phyloP scores from a whole-genome alignment of 768 basidiomycete genomes.

The Lepiota brunneoincarnata region DNA sequence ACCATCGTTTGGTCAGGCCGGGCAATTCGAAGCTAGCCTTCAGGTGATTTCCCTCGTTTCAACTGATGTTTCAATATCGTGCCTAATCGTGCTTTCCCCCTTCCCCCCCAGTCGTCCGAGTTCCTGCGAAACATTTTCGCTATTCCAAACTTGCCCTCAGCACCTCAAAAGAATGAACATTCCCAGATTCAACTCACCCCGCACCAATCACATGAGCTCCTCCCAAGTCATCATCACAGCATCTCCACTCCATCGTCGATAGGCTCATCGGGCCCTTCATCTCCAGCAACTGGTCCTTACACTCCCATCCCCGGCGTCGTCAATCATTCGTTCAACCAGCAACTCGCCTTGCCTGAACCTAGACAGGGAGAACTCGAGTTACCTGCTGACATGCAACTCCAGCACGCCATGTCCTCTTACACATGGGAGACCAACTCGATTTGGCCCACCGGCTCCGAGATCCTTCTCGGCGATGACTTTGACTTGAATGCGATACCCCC shows the following conservation, averaged over 20 bases:
- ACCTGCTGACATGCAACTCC: slow-evolving; percentile 37
- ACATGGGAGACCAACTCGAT: slow-evolving; percentile 31
- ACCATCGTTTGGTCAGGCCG: slow-evolving; percentile 31
- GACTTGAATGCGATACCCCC: slow-evolving; percentile 65
- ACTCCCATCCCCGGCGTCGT: slow-evolving; percentile 39
- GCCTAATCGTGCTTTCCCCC: slow-evolving; percentile 12
- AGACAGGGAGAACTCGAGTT: slow-evolving; percentile 34
- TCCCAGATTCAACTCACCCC: not conserved
- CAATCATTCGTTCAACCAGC: slow-evolving; percentile 22
- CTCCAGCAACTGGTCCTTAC: slow-evolving; percentile 47
- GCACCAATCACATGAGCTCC: slow-evolving; percentile 18
- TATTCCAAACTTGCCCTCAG: slow-evolving; percentile 22
- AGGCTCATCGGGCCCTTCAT: slow-evolving; percentile 47
- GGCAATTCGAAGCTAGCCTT: slow-evolving; percentile 44
- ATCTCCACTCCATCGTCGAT: slow-evolving; percentile 50
- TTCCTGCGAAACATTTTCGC: slow-evolving; percentile 49
- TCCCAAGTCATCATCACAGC: slow-evolving; percentile 44
- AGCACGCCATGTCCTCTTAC: slow-evolving; percentile 35
- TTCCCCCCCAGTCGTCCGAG: slow-evolving; percentile 39
- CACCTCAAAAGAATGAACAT: slow-evolving; percentile 7
- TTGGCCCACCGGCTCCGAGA: slow-evolving; percentile 30
- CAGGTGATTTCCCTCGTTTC: slow-evolving; percentile 28
- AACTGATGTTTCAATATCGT: too few relatives aligned
- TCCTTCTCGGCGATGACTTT: slow-evolving; percentile 60
- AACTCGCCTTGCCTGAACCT: slow-evolving; percentile 19